Evolutionary conservation across 345 rosid genomes (phyloP).

Genomic region (Eutrema japonicum): DNA sequence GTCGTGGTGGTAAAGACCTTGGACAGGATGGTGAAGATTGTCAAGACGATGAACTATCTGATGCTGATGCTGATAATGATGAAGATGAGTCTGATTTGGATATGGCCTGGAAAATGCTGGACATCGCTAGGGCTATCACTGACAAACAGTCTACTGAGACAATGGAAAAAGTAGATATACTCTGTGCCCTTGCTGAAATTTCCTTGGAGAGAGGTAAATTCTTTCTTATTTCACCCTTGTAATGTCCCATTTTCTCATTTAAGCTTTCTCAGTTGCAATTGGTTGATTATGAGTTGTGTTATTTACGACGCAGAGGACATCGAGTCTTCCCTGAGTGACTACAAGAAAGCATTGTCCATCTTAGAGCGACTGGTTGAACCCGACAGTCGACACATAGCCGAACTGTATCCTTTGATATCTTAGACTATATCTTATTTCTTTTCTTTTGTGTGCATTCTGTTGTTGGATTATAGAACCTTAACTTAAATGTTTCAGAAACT

Average conservation of each 20-base stretch:
- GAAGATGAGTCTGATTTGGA: slow-evolving; percentile 95
- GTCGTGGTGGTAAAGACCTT: slow-evolving; percentile 52
- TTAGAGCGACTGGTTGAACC: slow-evolving; percentile 83
- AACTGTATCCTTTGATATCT: slow-evolving; percentile 74
- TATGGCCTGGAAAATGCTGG: slow-evolving; percentile 96
- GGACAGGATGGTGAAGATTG: slow-evolving; percentile 62
- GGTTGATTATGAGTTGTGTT: slow-evolving; percentile 18
- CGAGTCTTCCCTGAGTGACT: slow-evolving; percentile 88
- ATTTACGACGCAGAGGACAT: slow-evolving; percentile 70
- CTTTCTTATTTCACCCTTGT: slow-evolving; percentile 1
- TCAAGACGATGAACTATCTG: slow-evolving; percentile 64
- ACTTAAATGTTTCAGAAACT: slow-evolving; percentile 70
- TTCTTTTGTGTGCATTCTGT: background rate
- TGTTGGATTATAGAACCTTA: slow-evolving; percentile 43
- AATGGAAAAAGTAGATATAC: slow-evolving; percentile 82
- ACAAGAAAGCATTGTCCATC: slow-evolving; percentile 71
- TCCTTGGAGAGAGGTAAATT: slow-evolving; percentile 86
- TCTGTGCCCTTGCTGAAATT: slow-evolving; percentile 82
- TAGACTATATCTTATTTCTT: background rate
- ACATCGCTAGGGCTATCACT: slow-evolving; percentile 85
- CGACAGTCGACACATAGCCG: slow-evolving; percentile 81
- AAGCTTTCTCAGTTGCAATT: background rate
- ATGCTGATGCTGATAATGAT: slow-evolving; percentile 59
- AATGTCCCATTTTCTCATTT: background rate
- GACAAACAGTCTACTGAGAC: slow-evolving; percentile 68